Evolutionary conservation across 345 rosid species (phyloP), one percentile per base, ranked within the genome.

Genomic region (Tarenaya hassleriana): DNA sequence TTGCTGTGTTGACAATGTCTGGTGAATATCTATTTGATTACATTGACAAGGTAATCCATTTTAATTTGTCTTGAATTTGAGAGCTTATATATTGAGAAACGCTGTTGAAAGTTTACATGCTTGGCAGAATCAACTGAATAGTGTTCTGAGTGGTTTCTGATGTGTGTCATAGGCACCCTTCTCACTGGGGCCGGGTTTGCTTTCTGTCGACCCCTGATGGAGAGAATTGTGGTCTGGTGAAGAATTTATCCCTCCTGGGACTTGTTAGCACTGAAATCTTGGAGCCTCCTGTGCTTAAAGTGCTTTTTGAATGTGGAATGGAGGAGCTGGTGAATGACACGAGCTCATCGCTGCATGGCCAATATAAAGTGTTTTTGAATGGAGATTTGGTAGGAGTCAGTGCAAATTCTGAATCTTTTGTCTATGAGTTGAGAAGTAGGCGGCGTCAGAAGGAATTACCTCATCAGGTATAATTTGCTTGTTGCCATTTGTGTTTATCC

Each of bases 131-230:
- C 3, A 15, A 47, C 39, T 18, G 41, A 55, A 42, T 47, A 47
- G 2, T 40, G 44, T 24, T 16, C 44, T 39, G 42, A 21, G 15
- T 50, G 49, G 7, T 57, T 44, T 53, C 24, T 34, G 12, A 44
- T 52, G 16, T 58, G 18, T 51, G 7, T 34, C 34, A 45, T 54
- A 84, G 98, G 61, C 95, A 84, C 66, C 98, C 98, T 52, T 87
- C 98, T 58, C 98, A 91, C 51, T 84, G 98, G 96, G 98, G 98
- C 51, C 84, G 80, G 70, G 81, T 83, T 53, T 88, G 98, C 77
- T 83, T 87, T 70, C 74, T 87, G 41, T 87, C 98, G 10, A 91
- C 96, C 14, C 90, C 98, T 7, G 96, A 87, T 72, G 98, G 95
- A 46, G 96, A 91, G 75, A 88, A 91, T 54, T 91, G 98, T 67